These are phyloP conservation scores for Datura wrightii DNA, from an alignment of 257 asterid species.

Conservation along the genomic window DNA sequence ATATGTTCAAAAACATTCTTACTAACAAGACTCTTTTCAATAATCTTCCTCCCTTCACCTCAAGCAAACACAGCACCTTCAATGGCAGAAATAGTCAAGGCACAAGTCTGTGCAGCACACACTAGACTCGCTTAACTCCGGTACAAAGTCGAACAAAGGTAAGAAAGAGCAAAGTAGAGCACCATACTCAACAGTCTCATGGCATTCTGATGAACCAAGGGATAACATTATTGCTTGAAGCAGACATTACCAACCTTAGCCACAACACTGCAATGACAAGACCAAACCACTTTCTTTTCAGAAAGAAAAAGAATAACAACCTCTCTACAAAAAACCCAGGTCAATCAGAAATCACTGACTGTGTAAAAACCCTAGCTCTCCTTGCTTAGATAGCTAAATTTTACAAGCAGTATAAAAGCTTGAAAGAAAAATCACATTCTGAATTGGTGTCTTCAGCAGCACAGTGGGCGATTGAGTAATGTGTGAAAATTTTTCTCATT, in stretches of 20 bases:
- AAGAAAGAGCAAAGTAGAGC: neutral
- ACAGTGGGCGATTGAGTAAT: neutral
- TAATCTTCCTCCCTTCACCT: slow-evolving; percentile 6
- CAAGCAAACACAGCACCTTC: slow-evolving; percentile 1
- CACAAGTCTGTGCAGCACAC: neutral
- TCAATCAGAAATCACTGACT: slow-evolving; percentile 10
- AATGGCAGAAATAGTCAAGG: neutral
- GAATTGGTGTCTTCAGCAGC: neutral
- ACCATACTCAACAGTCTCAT: neutral
- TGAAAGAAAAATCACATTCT: neutral
- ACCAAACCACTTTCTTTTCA: neutral
- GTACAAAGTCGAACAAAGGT: neutral
- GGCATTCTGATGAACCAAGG: slow-evolving; percentile 14
- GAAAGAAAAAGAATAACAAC: slow-evolving; percentile 1
- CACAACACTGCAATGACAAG: neutral
- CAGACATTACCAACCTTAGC: neutral
- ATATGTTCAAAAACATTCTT: neutral
- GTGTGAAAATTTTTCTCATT: neutral
- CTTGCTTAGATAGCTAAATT: neutral
- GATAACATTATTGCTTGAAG: slow-evolving; percentile 19
- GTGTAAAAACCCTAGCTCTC: neutral
- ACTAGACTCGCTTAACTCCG: neutral
- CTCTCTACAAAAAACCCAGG: neutral
- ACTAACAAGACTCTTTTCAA: slow-evolving; percentile 1
- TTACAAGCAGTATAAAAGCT: neutral